Evolutionary conservation across 2,329 filamentous ascomycete species (phyloP).

Genomic region (Fusarium sp.): DNA sequence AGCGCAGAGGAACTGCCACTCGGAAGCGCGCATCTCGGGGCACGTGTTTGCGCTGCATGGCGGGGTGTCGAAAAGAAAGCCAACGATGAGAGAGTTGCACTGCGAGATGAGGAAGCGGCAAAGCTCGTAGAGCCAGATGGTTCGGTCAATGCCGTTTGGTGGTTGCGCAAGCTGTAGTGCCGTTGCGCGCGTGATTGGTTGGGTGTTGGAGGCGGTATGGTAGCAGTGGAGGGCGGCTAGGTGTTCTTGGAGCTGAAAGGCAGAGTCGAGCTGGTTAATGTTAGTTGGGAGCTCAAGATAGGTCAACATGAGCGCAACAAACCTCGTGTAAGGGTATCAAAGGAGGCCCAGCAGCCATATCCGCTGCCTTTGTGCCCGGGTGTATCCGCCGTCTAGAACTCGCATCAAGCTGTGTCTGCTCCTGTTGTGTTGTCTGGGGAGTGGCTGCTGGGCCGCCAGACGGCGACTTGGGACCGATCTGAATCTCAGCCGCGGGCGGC

Average conservation of each 20-base stretch:
- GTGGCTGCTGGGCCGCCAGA: constrained; percentile 66
- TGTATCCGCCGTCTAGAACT: constrained; percentile 87
- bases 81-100: constrained; percentile 91
- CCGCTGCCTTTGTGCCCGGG: constrained; percentile 88
- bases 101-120: constrained; percentile 96
- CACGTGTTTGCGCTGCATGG: constrained; percentile 91
- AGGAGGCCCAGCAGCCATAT: constrained; percentile 94
- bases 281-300: constrained; percentile 18
- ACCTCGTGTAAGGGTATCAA: constrained; percentile 88
- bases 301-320: constrained; percentile 44
- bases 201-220: constrained; percentile 75
- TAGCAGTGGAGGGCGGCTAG: constrained; percentile 91
- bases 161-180: constrained; percentile 82
- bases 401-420: constrained; percentile 74
- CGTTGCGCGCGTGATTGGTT: constrained; percentile 80
- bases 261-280: constrained; percentile 83
- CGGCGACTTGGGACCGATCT: constrained; percentile 85
- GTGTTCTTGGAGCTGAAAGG: constrained; percentile 97
- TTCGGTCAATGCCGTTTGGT: constrained; percentile 84
- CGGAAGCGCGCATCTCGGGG: constrained; percentile 97
- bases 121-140: constrained; percentile 97
- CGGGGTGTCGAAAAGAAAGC: constrained; percentile 90
- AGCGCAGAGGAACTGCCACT: constrained; percentile 99
- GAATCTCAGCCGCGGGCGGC: constrained; percentile 93
- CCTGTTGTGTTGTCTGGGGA: constrained; percentile 71